A percentile compares a stretch with the other conserved stretches of the same genome.
Evolutionary conservation across 805 yeast species (phyloP).

Genomic region (Kluyveromyces wickerhamii): DNA sequence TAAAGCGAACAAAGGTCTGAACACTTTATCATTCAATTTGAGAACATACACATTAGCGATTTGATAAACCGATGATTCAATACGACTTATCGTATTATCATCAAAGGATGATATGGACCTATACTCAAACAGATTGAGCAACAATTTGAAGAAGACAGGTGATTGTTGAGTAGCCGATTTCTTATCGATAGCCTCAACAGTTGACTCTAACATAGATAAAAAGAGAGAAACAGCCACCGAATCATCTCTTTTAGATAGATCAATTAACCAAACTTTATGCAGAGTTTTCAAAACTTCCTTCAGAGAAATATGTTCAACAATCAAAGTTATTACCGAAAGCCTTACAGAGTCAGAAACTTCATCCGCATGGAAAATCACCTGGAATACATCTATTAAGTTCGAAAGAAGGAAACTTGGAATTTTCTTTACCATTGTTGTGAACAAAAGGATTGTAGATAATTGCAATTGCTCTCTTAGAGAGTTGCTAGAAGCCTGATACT

Average conservation of each 20-base stretch:
- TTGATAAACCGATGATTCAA: slow-evolving; percentile 68
- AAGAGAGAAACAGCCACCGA: slow-evolving; percentile 57
- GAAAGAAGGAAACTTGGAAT: slow-evolving; percentile 81
- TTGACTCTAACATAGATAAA: slow-evolving; percentile 56
- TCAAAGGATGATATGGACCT: slow-evolving; percentile 54
- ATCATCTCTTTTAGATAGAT: slow-evolving; percentile 29
- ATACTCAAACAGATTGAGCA: slow-evolving; percentile 63
- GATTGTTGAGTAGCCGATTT: slow-evolving; percentile 69
- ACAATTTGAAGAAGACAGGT: slow-evolving; percentile 55
- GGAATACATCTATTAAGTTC: slow-evolving; percentile 54
- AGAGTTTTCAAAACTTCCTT: slow-evolving; percentile 54
- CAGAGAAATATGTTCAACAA: slow-evolving; percentile 61
- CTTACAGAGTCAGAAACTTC: slow-evolving; percentile 53
- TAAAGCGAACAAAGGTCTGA: slow-evolving; percentile 85
- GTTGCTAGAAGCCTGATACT: slow-evolving; percentile 17
- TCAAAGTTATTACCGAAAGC: slow-evolving; percentile 50
- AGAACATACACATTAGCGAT: slow-evolving; percentile 72
- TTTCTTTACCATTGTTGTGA: slow-evolving; percentile 68
- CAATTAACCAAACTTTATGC: slow-evolving; percentile 51
- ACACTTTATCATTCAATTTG: slow-evolving; percentile 88
- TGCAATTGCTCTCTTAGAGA: slow-evolving; percentile 40
- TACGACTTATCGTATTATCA: slow-evolving; percentile 65
- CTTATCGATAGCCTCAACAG: slow-evolving; percentile 62
- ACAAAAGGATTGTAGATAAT: slow-evolving; percentile 59
- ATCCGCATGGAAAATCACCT: slow-evolving; percentile 47